A percentile compares a stretch with the other conserved stretches of the same genome.
Evolutionary conservation across 306 rosid genomes (phyloP).

Genomic region (Casuarina glauca): DNA sequence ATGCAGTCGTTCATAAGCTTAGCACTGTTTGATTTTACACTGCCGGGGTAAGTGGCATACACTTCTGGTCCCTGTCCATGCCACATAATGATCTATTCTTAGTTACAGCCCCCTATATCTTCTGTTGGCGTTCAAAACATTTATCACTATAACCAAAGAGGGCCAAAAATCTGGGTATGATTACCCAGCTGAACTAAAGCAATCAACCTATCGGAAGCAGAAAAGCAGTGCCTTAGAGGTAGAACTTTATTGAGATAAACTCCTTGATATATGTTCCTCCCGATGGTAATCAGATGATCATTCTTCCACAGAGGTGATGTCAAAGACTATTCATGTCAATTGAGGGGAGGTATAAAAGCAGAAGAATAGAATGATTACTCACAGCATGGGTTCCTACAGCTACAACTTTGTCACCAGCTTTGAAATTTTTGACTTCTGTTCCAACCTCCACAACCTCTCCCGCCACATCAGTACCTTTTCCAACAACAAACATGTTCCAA

Average conservation of each 20-base stretch:
- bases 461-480: slow-evolving; percentile 65
- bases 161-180: no score
- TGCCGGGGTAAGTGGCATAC: no score
- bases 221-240: neutral
- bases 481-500: slow-evolving; percentile 19
- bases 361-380: slow-evolving; percentile 27
- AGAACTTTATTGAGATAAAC: neutral
- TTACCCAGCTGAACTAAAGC: no score
- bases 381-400: slow-evolving; percentile 34
- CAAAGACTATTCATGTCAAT: neutral
- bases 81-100: no score
- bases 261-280: neutral
- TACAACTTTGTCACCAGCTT: slow-evolving; percentile 69
- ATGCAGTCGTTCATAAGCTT: no score
- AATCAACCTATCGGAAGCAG: no score
- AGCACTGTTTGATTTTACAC: no score
- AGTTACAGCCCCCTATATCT: no score
- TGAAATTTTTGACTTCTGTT: slow-evolving; percentile 50
- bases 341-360: neutral
- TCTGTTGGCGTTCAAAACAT: no score
- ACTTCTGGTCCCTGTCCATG: no score
- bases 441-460: slow-evolving; percentile 74
- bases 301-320: neutral
- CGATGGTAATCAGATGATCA: neutral
- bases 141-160: no score